Base-by-base conservation (phyloP, 768 basidiomycete species). In the Astraeus odoratus region DNA sequence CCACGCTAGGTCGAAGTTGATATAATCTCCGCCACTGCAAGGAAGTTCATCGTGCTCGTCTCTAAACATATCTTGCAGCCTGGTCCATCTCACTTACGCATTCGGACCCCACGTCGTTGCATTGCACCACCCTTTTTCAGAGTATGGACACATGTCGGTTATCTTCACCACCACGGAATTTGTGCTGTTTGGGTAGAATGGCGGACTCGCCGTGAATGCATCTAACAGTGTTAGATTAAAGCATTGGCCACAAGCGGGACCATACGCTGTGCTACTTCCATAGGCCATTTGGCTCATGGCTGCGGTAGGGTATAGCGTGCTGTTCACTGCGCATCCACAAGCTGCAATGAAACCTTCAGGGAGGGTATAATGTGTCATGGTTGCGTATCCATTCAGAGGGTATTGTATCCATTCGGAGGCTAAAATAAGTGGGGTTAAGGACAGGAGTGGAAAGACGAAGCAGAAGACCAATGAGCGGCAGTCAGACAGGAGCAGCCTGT, bases 1-100 rank as follows among this genome's bases (percentile, higher is more conserved):
- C 61, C 72, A 89, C 33, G 84, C 80, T 42, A 91, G 78, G 63
- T 92, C 88, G 60, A 92, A 90, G 57, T 91, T 90, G 46, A 91
- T 70, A 53, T 73, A 78, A 39, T 70, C 69, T 5, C 83, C 85
- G 30, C 76, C 83, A 39, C 86, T 89, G 50, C 27, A 39, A 27
- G 25, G 4, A 31, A 22, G 18, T n/a, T 43, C 42, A 50, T 39
- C n/a, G 43, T 25, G 45, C 24, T 13, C 9, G 10, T 16, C 13
- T 18, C 24, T 25, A 15, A 8, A 37, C 39, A 25, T 31, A 12
- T 22, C 4, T n/a, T 18, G n/a, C n/a, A 12, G 23, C 34, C 10
- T 35, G 29, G 29, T 30, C 5, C 9, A 40, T 29, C 23, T 19
- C 29, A 65, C 82, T 54, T 59, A 86, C 85, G 72, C 59, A 55